Evolutionary conservation across 805 yeast species (phyloP), one percentile per base, ranked within the genome.

Genomic region (Wickerhamiella kazuoi): DNA sequence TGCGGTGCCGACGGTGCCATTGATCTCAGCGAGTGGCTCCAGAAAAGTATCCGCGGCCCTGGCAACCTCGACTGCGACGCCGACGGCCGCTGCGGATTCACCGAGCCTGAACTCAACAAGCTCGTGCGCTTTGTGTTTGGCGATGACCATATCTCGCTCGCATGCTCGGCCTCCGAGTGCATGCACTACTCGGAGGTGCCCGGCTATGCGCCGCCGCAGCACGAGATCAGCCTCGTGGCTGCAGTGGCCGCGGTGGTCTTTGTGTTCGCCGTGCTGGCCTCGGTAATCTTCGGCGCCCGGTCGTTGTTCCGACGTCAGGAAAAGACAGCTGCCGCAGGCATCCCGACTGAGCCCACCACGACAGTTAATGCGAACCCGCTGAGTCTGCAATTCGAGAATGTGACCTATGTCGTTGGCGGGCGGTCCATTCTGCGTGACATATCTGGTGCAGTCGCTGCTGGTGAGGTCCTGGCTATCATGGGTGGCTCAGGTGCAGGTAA

Each of bases 401-500:
- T 90, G 9, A 59, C 71, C 3, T 90, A 87, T 53, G 66, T 74
- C 0, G 70, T 72, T 9, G 63, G 63, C 0, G 68, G 62, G 19
- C 53, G 54, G 38, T 60, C 58, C 15, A 74, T 90, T 3, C 65
- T 90, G 42, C 65, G 69, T 11, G 64, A 68, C 21, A 67, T 82
- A 0, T 74, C 71, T 48, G 98, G 98, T 8, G 49, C 73, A 13
- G 94, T 76, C 2, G 72, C 72, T 38, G 94, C 96, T 2, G 79
- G 95, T 30, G 84, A 84, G 54, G 79, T 93, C 44, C 57, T 84
- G 54, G 97, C 98, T 0, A 83, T 90, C 32, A 82, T 90, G 94
- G 98, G 98, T 34, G 96, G 96, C 1, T 86, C 96, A 0, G 98
- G 98, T 37, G 97, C 98, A 13, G 98, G 98, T 38, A 90, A 90